These are phyloP conservation scores for Nitzschia palea DNA, from an alignment of 108 stramenopile species.

Conservation along the genomic window DNA sequence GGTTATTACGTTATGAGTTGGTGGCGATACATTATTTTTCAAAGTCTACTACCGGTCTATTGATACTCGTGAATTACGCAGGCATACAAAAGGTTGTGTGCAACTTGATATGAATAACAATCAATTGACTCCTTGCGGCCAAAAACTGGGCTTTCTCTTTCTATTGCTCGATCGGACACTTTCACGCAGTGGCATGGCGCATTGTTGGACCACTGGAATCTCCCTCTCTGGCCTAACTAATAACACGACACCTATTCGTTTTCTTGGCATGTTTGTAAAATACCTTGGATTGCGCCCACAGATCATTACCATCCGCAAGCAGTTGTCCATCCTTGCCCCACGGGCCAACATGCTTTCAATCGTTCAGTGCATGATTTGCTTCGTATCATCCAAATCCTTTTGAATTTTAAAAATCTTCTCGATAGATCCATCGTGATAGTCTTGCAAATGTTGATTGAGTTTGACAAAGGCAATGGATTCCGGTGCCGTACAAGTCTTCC, in stretches of 20 bases:
- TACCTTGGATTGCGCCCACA: constrained; percentile 96
- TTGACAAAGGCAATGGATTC: constrained; percentile 65
- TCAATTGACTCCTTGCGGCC: too few relatives aligned
- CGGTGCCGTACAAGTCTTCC: constrained; percentile 61
- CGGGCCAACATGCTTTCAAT: constrained; percentile 97
- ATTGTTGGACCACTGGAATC: too few relatives aligned
- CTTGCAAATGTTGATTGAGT: constrained; percentile 70
- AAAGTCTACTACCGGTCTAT: too few relatives aligned
- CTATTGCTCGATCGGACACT: too few relatives aligned
- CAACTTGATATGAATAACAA: too few relatives aligned
- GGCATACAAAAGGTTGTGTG: too few relatives aligned
- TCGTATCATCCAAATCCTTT: constrained; percentile 98
- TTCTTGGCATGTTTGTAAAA: constrained; percentile 99
- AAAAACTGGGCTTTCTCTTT: too few relatives aligned
- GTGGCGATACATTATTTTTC: too few relatives aligned
- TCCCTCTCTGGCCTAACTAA: constrained; percentile 55
- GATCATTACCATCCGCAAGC: constrained; percentile 96
- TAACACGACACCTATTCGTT: constrained; percentile 97
- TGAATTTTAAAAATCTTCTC: constrained; percentile 99
- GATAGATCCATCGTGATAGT: constrained; percentile 94
- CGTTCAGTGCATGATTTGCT: constrained; percentile 96
- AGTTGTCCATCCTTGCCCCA: constrained; percentile 96
- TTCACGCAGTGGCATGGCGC: too few relatives aligned
- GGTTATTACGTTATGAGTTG: constrained; percentile 15
- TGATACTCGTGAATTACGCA: too few relatives aligned